These are phyloP conservation scores for Jatropha curcas DNA, from an alignment of 345 rosid genomes.

Conservation along the genomic window DNA sequence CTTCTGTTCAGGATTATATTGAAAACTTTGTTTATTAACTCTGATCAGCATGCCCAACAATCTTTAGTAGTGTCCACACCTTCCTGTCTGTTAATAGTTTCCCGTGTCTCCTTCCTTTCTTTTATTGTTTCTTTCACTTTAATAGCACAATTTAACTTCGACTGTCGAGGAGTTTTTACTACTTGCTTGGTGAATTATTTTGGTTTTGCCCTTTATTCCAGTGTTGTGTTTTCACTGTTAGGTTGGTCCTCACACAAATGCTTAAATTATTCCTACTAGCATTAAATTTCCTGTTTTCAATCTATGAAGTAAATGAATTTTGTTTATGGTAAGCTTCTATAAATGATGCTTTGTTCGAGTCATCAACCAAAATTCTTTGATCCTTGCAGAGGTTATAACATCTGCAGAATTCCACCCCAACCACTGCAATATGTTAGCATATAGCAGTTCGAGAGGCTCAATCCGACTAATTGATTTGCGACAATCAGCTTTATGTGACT, in stretches of 20 bases:
- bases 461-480: constrained; percentile 95
- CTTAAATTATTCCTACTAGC: background rate
- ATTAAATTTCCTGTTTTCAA: background rate
- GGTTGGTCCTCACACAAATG: background rate
- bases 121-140: background rate
- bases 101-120: background rate
- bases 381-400: constrained; percentile 93
- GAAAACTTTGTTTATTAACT: background rate
- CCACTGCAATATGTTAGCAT: constrained; percentile 90
- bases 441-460: constrained; percentile 99
- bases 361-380: constrained; percentile 6
- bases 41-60: background rate
- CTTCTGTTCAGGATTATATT: background rate
- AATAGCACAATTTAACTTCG: background rate
- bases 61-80: background rate
- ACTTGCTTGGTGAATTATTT: background rate
- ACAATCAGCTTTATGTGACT: constrained; percentile 95
- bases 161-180: too few relatives aligned
- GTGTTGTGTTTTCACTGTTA: background rate
- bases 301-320: background rate
- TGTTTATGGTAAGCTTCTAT: background rate
- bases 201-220: background rate
- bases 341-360: background rate
- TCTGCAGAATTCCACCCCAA: constrained; percentile 98
- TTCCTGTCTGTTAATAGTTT: background rate